Percentiles rank a stretch among this genome's conserved stretches.
These are phyloP conservation scores for Rubia balearica DNA, from an alignment of 305 asterid genomes.

Conservation along the genomic window DNA sequence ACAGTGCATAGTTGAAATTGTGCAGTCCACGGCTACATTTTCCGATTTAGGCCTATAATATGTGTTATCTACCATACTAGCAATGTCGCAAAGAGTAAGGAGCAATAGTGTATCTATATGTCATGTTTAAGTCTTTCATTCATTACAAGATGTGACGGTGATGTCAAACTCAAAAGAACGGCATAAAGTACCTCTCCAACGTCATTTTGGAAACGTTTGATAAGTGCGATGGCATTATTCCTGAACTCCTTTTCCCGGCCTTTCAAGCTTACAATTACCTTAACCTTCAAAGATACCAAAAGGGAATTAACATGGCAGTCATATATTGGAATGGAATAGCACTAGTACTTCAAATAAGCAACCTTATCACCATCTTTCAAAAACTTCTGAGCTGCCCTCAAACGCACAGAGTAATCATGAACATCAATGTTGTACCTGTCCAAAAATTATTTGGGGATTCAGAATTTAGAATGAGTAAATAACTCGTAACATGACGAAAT, in stretches of 20 bases:
- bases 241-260: constrained; percentile 90
- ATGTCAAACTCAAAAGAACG: background rate
- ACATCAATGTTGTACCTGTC: constrained; percentile 88
- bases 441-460: constrained; percentile 10
- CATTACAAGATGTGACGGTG: background rate
- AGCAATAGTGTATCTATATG: background rate
- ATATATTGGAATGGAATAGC: background rate
- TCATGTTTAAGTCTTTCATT: background rate
- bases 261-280: constrained; percentile 79
- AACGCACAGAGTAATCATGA: constrained; percentile 89
- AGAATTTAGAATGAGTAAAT: background rate
- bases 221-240: constrained; percentile 79
- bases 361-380: constrained; percentile 94
- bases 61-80: background rate
- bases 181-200: constrained; percentile 69
- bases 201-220: constrained; percentile 73
- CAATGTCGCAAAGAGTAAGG: background rate
- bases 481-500: background rate
- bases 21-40: background rate
- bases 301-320: background rate
- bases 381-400: constrained; percentile 86
- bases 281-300: constrained; percentile 52
- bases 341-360: constrained; percentile 14
- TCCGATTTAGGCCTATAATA: background rate
- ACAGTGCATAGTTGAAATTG: background rate